Conservation (phyloP, 805 yeast genomes). For the Clavispora asparagi region DNA sequence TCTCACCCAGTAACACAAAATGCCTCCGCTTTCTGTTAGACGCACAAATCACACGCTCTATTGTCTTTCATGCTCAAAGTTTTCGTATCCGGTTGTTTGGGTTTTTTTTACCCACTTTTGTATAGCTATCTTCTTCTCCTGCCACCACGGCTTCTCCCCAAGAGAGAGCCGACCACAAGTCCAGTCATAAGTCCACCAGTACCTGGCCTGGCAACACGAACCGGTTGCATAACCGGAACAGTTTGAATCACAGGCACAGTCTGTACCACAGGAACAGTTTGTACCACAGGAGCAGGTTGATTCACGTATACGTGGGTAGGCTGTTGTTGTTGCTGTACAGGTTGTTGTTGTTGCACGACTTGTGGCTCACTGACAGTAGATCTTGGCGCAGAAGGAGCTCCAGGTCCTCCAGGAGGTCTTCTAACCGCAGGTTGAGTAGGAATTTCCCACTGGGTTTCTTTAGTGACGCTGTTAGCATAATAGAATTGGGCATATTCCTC, state of each 20-base stretch:
- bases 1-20: too few species aligned
- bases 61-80: too few species aligned
- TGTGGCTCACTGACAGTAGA: not conserved
- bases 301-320: not conserved
- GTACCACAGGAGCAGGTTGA: not conserved
- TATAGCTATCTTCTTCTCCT: not conserved
- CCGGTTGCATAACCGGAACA: not conserved
- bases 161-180: not conserved
- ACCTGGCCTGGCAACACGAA: not conserved
- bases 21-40: too few species aligned
- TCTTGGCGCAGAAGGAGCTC: not conserved
- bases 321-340: too few species aligned
- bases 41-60: too few species aligned
- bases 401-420: not conserved
- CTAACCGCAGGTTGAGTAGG: slow-evolving; percentile 7
- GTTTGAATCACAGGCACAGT: not conserved
- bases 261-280: not conserved
- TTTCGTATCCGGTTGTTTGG: too few species aligned
- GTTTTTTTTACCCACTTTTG: too few species aligned
- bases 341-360: not conserved
- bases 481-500: slow-evolving; percentile 24
- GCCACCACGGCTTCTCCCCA: not conserved
- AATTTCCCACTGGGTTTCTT: slow-evolving; percentile 27
- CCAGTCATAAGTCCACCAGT: not conserved
- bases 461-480: slow-evolving; percentile 22